Percentiles rank a stretch among this genome's conserved stretches.
Conservation (phyloP, 1,284 basidiomycete genomes). For the Naganishia cerealis region DNA sequence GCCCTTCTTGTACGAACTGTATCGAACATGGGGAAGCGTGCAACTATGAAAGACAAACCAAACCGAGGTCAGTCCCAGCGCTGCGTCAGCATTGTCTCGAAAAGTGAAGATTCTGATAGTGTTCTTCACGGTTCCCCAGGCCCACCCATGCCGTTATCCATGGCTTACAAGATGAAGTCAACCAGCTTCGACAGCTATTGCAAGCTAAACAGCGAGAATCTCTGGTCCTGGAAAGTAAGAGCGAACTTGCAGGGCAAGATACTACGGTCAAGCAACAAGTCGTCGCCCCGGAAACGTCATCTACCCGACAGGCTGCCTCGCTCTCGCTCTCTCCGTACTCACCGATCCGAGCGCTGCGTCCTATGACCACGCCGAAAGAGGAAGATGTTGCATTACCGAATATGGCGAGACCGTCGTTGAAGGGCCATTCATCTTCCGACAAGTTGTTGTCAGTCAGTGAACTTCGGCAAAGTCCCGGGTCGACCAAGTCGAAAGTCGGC, state of each 20-base stretch:
- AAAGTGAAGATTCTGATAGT: not conserved
- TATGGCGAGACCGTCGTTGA: not conserved
- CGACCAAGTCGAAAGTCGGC: not conserved
- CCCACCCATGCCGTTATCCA: conserved; percentile 39
- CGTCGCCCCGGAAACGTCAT: conserved; percentile 3
- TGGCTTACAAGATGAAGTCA: conserved; percentile 35
- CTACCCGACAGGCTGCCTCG: not conserved
- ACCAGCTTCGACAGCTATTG: conserved; percentile 11
- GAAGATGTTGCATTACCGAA: not conserved
- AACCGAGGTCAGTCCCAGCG: conserved; percentile 15
- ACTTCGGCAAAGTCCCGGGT: not conserved
- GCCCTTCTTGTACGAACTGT: conserved; percentile 36
- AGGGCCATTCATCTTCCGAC: not conserved
- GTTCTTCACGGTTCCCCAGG: conserved; percentile 14
- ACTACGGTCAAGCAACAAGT: not conserved
- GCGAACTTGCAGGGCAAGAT: not conserved
- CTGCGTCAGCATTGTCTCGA: not conserved
- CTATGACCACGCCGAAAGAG: not conserved
- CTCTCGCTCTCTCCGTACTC: not conserved
- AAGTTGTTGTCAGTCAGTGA: not conserved
- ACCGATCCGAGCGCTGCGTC: not conserved
- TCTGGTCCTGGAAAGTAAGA: not conserved
- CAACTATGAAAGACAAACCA: conserved; percentile 26
- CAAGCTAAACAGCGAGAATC: conserved; percentile 11
- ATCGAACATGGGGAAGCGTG: conserved; percentile 34